Conservation (phyloP, 345 rosid species). For the Salix caprea region DNA sequence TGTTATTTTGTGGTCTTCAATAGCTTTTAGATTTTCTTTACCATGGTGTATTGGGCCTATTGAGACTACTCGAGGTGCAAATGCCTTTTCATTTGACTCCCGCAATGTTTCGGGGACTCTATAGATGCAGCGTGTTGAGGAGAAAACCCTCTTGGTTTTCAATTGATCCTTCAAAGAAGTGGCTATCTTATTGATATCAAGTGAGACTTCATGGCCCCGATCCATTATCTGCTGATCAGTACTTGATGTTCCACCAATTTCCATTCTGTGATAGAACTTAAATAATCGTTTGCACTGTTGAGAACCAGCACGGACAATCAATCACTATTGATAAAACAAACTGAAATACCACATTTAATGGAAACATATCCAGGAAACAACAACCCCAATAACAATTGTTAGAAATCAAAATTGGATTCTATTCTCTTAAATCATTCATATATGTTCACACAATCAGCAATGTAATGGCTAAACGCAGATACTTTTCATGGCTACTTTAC, state of each 20-base stretch:
- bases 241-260: not conserved
- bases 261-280: not conserved
- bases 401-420: too few relatives aligned
- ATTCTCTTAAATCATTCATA: too few relatives aligned
- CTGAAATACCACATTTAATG: too few relatives aligned
- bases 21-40: not conserved
- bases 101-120: not conserved
- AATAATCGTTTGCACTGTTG: too few relatives aligned
- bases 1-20: constrained; percentile 13
- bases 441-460: too few relatives aligned
- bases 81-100: not conserved
- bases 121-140: constrained; percentile 6
- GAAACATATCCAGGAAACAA: too few relatives aligned
- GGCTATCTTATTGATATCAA: not conserved
- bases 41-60: not conserved
- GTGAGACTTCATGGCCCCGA: not conserved
- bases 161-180: not conserved
- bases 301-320: not conserved
- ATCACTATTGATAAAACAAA: too few relatives aligned
- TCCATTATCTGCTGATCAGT: not conserved
- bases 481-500: too few relatives aligned
- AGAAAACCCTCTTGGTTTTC: not conserved
- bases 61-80: not conserved
- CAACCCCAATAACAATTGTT: too few relatives aligned
- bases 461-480: too few relatives aligned